These are phyloP conservation scores for Calonectria crousiana DNA, from an alignment of 2,329 filamentous ascomycete genomes.

Conservation along the genomic window DNA sequence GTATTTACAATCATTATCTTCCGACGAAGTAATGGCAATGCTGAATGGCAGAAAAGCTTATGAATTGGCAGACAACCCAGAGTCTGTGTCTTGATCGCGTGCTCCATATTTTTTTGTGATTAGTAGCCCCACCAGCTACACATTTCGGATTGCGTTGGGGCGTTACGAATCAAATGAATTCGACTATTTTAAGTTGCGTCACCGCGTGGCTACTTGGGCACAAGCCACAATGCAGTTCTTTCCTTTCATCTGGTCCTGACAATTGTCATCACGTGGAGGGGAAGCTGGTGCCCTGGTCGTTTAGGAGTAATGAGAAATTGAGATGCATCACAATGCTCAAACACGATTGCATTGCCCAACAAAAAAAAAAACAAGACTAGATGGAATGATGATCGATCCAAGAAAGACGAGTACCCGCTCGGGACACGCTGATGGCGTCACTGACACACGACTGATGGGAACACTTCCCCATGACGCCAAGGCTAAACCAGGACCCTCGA, in stretches of 20 bases:
- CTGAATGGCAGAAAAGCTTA: not conserved
- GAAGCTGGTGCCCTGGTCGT: not conserved
- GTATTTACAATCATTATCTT: constrained; percentile 2
- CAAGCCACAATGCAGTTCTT: not conserved
- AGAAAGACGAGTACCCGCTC: constrained; percentile 7
- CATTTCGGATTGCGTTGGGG: not conserved
- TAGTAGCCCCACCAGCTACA: not conserved
- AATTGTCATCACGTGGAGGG: constrained; percentile 1
- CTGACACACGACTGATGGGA: constrained; percentile 28
- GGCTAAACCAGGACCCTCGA: constrained; percentile 2
- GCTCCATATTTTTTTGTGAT: not conserved
- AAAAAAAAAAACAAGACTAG: not conserved
- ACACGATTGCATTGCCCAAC: not conserved
- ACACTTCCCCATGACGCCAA: constrained; percentile 18
- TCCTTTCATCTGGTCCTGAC: not conserved
- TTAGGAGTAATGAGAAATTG: not conserved
- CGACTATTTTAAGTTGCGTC: not conserved
- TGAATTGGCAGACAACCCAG: not conserved
- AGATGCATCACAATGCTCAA: not conserved
- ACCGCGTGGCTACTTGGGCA: not conserved
- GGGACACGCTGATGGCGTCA: constrained; percentile 31
- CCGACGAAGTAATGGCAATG: not conserved
- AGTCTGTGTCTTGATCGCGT: not conserved
- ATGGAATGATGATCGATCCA: constrained; percentile 20
- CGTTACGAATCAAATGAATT: not conserved